Conservation (phyloP, 768 basidiomycete species). For the Tephrocybe sp. region DNA sequence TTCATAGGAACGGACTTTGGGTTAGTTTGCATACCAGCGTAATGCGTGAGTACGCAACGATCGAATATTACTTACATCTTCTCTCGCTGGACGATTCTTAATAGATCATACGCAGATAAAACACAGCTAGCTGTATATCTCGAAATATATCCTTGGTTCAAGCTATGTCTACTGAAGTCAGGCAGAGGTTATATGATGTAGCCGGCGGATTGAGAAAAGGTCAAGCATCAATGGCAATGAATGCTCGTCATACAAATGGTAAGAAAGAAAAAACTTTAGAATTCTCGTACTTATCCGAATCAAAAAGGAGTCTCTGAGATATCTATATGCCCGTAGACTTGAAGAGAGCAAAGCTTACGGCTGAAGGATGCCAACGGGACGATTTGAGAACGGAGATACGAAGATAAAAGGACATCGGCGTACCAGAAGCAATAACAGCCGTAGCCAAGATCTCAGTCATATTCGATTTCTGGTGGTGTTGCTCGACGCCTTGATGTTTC, state of each 20-base stretch:
- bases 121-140: constrained; percentile 12
- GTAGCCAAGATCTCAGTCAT: constrained; percentile 27
- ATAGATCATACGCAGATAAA: not conserved
- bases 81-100: constrained; percentile 19
- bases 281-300: no score
- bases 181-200: not conserved
- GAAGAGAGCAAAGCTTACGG: no score
- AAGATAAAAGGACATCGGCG: constrained; percentile 5
- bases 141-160: constrained; percentile 2
- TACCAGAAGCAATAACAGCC: constrained; percentile 33
- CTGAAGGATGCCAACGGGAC: no score
- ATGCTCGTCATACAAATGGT: no score
- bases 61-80: not conserved
- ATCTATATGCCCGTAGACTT: no score
- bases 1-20: constrained; percentile 7
- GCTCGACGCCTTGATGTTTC: constrained; percentile 4
- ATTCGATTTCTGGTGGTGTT: constrained; percentile 18
- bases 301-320: no score
- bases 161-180: not conserved
- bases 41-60: constrained; percentile 6
- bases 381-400: no score
- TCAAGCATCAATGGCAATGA: no score
- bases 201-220: not conserved
- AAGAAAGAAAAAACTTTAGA: no score
- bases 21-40: not conserved